Conservation (phyloP, 371 early-diverging fungal species). For the Rhizopus microsporus region DNA sequence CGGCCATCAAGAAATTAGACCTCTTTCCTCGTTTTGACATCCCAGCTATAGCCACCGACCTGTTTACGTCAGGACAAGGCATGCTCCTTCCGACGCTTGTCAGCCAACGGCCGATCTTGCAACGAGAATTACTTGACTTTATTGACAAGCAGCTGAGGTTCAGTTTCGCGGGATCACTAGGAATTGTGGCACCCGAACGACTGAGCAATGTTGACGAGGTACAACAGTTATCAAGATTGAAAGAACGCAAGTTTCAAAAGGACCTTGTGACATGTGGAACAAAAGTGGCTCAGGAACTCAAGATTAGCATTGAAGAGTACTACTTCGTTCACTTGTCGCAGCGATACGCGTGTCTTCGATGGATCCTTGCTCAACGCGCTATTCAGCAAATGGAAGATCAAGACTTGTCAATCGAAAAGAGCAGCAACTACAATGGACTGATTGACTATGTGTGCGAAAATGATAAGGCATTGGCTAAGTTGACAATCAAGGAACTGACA, state of each 20-base stretch:
- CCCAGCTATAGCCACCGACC: constrained; percentile 21
- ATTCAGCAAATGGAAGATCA: constrained; percentile 42
- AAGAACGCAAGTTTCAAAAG: constrained; percentile 44
- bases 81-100: constrained; percentile 22
- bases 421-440: constrained; percentile 47
- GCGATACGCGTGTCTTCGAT: constrained; percentile 38
- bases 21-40: constrained; percentile 32
- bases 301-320: constrained; percentile 12
- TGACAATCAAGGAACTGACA: constrained; percentile 48
- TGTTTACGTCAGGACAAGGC: constrained; percentile 31
- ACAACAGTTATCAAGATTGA: constrained; percentile 32
- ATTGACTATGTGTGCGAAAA: constrained; percentile 32
- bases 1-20: constrained; percentile 32
- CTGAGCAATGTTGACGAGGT: constrained; percentile 14
- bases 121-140: constrained; percentile 28
- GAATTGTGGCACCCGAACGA: constrained; percentile 22
- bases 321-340: constrained; percentile 46
- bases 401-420: constrained; percentile 34
- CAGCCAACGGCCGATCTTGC: constrained; percentile 16
- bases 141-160: constrained; percentile 42
- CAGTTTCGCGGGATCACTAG: constrained; percentile 41
- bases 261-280: constrained; percentile 38
- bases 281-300: constrained; percentile 33
- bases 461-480: constrained; percentile 30
- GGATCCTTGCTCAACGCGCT: constrained; percentile 36